These are phyloP conservation scores for Penicillium diatomitis DNA, from an alignment of 495 filamentous ascomycete genomes.

Conservation along the genomic window DNA sequence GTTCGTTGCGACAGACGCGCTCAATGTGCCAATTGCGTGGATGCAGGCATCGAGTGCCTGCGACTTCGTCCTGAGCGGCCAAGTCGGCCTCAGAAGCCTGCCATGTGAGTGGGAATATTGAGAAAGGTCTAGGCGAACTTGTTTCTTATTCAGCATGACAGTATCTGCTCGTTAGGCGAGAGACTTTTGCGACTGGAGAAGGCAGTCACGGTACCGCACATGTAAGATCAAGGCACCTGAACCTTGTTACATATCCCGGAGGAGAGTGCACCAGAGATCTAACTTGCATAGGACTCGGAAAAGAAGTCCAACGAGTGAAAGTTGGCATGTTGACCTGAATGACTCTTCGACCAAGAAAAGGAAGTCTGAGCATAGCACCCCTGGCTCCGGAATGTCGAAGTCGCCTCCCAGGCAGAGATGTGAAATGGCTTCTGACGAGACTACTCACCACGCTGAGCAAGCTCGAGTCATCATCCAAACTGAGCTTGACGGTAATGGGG, in stretches of 20 bases:
- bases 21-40: constrained; percentile 18
- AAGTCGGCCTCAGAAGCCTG: constrained; percentile 4
- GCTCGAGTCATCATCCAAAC: constrained; percentile 16
- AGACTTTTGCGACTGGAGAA: constrained; percentile 8
- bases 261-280: too few relatives aligned
- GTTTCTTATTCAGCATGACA: not conserved
- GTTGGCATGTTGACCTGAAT: not conserved
- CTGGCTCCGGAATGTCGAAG: not conserved
- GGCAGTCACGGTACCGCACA: constrained; percentile 4
- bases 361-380: constrained; percentile 1
- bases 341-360: constrained; percentile 1
- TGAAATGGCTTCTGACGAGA: constrained; percentile 5
- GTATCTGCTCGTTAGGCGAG: constrained; percentile 7
- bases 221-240: not conserved
- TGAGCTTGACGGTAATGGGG: constrained; percentile 14
- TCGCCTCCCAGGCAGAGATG: constrained; percentile 4
- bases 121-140: not conserved
- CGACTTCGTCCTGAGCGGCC: constrained; percentile 9
- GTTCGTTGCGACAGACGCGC: constrained; percentile 16
- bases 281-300: too few relatives aligned
- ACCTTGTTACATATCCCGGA: too few relatives aligned
- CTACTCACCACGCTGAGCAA: constrained; percentile 20
- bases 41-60: constrained; percentile 15
- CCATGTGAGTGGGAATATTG: constrained; percentile 2
- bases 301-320: not conserved